Evolutionary conservation across 2,329 filamentous ascomycete genomes (phyloP).

Genomic region (Trichophyton schoenleinii): DNA sequence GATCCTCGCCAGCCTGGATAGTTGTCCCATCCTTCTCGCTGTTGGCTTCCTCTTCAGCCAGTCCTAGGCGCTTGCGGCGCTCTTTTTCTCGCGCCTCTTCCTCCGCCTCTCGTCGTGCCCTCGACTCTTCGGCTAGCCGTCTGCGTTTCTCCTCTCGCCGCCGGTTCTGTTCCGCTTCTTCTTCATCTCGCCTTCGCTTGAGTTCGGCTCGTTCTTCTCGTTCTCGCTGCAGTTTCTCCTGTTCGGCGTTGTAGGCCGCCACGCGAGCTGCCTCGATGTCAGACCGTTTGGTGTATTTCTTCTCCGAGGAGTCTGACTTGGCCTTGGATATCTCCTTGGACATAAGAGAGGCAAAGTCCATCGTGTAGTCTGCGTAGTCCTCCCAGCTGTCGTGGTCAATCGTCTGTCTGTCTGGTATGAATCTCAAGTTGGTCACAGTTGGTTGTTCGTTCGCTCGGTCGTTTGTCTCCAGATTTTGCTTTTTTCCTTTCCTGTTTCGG

Average conservation of each 20-base stretch:
- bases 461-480: not conserved
- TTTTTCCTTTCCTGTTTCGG: not conserved
- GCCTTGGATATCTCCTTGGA: constrained; percentile 79
- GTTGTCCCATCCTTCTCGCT: constrained; percentile 27
- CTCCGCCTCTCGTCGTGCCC: constrained; percentile 54
- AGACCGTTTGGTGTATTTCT: constrained; percentile 74
- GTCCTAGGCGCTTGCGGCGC: constrained; percentile 61
- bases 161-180: constrained; percentile 57
- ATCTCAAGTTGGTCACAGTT: not conserved
- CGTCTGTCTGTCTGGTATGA: not conserved
- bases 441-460: not conserved
- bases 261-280: constrained; percentile 75
- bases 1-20: constrained; percentile 21
- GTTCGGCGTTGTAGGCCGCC: constrained; percentile 68
- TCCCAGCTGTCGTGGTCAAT: not conserved
- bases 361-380: constrained; percentile 31
- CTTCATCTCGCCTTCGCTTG: constrained; percentile 84
- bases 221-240: constrained; percentile 59
- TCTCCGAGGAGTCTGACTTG: constrained; percentile 41
- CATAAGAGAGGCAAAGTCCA: constrained; percentile 96
- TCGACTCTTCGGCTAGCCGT: constrained; percentile 68
- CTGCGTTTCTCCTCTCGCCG: constrained; percentile 70
- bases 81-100: constrained; percentile 61
- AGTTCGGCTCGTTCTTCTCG: constrained; percentile 56
- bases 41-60: constrained; percentile 52